Evolutionary conservation across 257 asterid species (phyloP).

Genomic region (Perilla frutescens): DNA sequence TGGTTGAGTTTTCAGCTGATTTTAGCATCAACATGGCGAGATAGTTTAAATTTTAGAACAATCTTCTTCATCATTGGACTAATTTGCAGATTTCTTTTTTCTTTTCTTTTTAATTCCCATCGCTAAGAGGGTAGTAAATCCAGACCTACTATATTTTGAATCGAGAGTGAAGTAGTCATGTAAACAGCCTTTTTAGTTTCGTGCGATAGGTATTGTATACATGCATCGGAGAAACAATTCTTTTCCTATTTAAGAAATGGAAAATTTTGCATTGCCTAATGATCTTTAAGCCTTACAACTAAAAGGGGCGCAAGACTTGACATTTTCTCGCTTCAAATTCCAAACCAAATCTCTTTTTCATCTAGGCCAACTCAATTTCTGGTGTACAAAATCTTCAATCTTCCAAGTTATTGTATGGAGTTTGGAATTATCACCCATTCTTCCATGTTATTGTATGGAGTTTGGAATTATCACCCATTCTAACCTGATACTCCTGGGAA

Average conservation of each 20-base stretch:
- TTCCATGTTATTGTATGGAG: no score
- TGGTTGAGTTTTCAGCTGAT: constrained; percentile 69
- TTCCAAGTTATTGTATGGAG: no score
- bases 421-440: no score
- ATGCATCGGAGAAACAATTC: constrained; percentile 29
- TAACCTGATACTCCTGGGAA: no score
- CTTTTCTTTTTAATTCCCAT: constrained; percentile 1
- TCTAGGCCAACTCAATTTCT: no score
- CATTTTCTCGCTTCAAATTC: constrained; percentile 11
- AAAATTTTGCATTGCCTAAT: constrained; percentile 2
- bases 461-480: no score
- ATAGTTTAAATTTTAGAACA: constrained; percentile 60
- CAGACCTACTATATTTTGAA: constrained; percentile 5
- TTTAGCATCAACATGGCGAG: constrained; percentile 59
- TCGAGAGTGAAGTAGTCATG: constrained; percentile 8
- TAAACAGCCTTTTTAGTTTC: constrained; percentile 27
- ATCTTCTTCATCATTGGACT: constrained; percentile 41
- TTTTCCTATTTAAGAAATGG: constrained; percentile 33
- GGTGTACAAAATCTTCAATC: no score
- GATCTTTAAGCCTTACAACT: constrained; percentile 8
- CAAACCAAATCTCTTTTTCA: not conserved
- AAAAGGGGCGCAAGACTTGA: constrained; percentile 1
- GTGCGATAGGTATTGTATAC: constrained; percentile 33
- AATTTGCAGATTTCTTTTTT: constrained; percentile 17
- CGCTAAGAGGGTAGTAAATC: constrained; percentile 22